phyloP scores from a whole-genome alignment of 2,329 filamentous ascomycete genomes.

The Trichoderma sp. region DNA sequence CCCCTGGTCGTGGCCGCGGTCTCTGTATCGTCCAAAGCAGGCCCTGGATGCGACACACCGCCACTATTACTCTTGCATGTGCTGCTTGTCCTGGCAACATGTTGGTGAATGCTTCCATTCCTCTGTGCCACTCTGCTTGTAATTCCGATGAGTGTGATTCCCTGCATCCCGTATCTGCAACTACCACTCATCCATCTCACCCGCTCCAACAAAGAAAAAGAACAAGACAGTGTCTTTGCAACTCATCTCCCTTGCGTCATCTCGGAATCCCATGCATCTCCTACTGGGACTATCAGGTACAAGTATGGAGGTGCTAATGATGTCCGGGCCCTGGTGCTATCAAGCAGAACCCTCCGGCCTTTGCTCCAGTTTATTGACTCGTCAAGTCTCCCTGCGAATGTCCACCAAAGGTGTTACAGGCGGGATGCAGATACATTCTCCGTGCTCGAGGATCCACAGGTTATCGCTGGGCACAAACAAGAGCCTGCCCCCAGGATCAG shows the following conservation, averaged over 20 bases:
- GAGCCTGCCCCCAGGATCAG: background rate
- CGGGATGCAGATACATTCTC: background rate
- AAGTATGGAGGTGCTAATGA: background rate
- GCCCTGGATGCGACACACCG: slow-evolving; percentile 21
- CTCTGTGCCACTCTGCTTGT: background rate
- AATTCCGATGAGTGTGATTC: background rate
- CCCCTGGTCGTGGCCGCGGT: background rate
- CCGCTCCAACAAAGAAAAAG: background rate
- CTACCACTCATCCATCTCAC: background rate
- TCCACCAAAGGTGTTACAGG: background rate
- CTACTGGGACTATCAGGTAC: background rate
- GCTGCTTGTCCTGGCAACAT: background rate
- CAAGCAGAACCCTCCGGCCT: background rate
- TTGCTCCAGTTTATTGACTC: slow-evolving; percentile 18
- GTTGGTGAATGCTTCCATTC: background rate
- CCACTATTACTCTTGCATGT: background rate
- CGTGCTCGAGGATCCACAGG: background rate
- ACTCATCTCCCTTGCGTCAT: slow-evolving; percentile 11
- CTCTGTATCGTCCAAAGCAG: background rate
- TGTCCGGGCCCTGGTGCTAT: background rate
- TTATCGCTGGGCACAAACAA: background rate
- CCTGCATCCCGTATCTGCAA: background rate
- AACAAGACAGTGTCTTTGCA: background rate
- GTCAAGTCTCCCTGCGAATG: background rate
- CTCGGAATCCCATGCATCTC: background rate